Evolutionary conservation across 192 early-diverging fungal species (phyloP), one percentile per base, ranked within the genome.

Genomic region (Coemansia asiatica): DNA sequence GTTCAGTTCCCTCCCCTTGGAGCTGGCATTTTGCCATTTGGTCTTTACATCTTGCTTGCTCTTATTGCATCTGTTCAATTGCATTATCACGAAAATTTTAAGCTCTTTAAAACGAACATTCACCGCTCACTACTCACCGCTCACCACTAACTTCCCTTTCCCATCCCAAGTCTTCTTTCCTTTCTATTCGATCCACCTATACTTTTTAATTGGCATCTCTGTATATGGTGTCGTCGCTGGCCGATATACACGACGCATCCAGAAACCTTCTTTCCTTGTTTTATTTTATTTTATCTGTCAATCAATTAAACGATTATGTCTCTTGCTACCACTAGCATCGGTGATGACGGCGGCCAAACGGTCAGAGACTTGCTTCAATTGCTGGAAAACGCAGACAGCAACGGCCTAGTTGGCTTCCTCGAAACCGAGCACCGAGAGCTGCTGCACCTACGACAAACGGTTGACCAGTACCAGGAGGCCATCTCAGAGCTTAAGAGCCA

Each of bases 341-440:
- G 29, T 33, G 33, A 60, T 29, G 58, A 60, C 36, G 58, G 33
- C 8, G 58, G 27, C 27, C 35, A 60, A 13, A 46, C 54, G 16
- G 57, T 71, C 29, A 55, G 27, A 0, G 71, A 72, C 31, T 46
- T 72, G 0, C 60, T 72, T 1, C 63, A 59, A 21, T 56, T 72
- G 55, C 64, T 72, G 13, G 64, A 72, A 15, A 59, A 59, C 27
- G 60, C 66, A 44, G 61, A 66, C 22, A 51, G 55, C 40, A 55
- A 63, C 26, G 62, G 61, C 22, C 61, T 76, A 19, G 59, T 54
- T 12, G 60, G 46, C 44, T 66, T 70, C 31, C 56, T 70, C 9
- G 60, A 69, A 12, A 56, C 55, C 7, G 68, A 76, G 35, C 68
- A 71, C 28, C 38, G 31, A 27, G 74, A 76, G 68, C 74, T 76